Evolutionary conservation across 2,329 filamentous ascomycete genomes (phyloP), one percentile per base, ranked within the genome.

Genomic region (Hirsutella thompsonii): DNA sequence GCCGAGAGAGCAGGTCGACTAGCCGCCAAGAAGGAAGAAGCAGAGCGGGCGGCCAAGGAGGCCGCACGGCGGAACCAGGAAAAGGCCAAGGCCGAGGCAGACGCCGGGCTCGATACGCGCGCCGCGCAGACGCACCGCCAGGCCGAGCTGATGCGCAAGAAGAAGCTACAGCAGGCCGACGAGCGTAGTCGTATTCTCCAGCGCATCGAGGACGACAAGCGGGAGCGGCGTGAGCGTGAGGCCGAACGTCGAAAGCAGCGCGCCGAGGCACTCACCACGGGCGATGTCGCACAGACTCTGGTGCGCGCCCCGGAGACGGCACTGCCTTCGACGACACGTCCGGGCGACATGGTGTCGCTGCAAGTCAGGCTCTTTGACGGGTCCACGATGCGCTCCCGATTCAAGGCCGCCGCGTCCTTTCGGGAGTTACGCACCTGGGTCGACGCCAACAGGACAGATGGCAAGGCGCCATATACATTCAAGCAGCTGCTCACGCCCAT

Each of bases 361-460:
- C 86, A 92, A 52, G 75, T 94, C 16, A 76, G 89, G 8, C 68
- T 94, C 0, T 83, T 93, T 42, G 87, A 95, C 54, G 90, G 90
- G 9, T 81, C 79, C 10, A 88, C 79, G 2, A 74, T 95, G 16
- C 78, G 87, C 33, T 73, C 70, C 3, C 77, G 74, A 16, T 94
- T 95, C 57, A 66, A 76, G 10, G 75, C 78, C 19, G 64, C 65
- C 2, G 68, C 74, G 6, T 83, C 73, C 0, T 68, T 95, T 3
- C 65, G 59, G 6, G 74, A 85, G 35, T 79, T 96, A 1, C 74
- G 90, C 8, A 62, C 68, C 6, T 95, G 87, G 84, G 72, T 96
- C 8, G 83, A 90, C 41, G 65, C 71, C 42, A 67, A 74, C 29
- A 68, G 76, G 46, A 65, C 59, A 10, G 72, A 75, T 35, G 72